Base-by-base conservation (phyloP, 2,329 filamentous ascomycete genomes). In the Arthroderma uncinatum region DNA sequence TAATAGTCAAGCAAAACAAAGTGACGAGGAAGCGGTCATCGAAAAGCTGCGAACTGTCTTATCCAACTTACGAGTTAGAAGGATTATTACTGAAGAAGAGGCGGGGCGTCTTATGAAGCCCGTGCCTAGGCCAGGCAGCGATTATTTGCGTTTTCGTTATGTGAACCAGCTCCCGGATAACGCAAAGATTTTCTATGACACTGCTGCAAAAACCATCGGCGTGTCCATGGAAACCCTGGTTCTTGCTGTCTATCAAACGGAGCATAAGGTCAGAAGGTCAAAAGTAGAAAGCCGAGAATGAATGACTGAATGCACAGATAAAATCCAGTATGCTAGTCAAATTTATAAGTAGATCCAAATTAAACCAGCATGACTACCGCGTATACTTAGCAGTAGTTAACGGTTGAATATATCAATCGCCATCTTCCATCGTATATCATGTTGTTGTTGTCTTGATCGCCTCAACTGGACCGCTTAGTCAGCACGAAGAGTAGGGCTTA, bases 191-290 rank as follows among this genome's bases (percentile, higher is more conserved):
- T 79, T 84, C 58, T 79, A 80, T 62, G 71, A 78, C 58, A 69
- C 74, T 52, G 78, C 74, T 9, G 79, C 79, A 8, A 72, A 71
- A 59, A 64, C 78, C 14, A 74, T 74, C 5, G 81, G 78, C 5
- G 62, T 81, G 34, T 75, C 76, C 9, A 59, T 82, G 48, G 68
- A 75, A 25, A 76, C 74, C 36, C 68, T 84, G 44, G 64, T 82
- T 12, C 70, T 68, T 57, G 77, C 75, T 14, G 79, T 83, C 0
- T 74, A 71, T 48, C 68, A 73, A 36, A 72, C 76, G 0, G 82
- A 84, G 64, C 60, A 66, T 56, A 74, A 65, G 59, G 65, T 80
- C 57, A 30, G 42, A 12, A 33, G 30, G 30, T 14, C 9, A 28
- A 53, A 53, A 21, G 50, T 4, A 16, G 25, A 53, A 14, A 9